Conservation (phyloP, 1,284 basidiomycete genomes). For the Ganoderma meredithae region DNA sequence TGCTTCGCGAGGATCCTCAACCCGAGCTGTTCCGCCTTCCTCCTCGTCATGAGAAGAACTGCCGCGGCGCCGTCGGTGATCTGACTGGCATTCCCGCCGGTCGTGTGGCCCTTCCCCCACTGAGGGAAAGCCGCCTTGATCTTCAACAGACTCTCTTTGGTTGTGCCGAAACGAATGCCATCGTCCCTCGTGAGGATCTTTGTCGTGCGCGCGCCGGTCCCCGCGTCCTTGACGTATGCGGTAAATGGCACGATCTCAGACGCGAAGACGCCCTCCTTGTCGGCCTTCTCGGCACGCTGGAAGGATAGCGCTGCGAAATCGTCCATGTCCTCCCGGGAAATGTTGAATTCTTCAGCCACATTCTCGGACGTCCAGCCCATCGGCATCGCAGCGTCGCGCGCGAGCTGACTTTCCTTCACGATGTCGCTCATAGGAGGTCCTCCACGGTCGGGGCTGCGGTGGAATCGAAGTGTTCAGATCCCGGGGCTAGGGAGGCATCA, state of each 20-base stretch:
- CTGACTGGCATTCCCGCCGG: conserved; percentile 90
- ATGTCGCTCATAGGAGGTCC: conserved; percentile 66
- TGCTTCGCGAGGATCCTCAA: conserved; percentile 81
- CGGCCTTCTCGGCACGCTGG: conserved; percentile 75
- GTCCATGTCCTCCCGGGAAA: conserved; percentile 88
- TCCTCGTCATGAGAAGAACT: conserved; percentile 86
- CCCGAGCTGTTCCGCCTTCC: conserved; percentile 83
- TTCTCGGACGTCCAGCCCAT: conserved; percentile 93
- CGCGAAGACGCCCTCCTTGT: conserved; percentile 73
- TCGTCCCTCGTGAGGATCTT: conserved; percentile 80
- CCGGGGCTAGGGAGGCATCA: not conserved
- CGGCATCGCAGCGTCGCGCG: conserved; percentile 49
- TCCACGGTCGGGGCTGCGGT: conserved; percentile 68
- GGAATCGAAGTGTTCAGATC: conserved; percentile 12
- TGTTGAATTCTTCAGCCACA: conserved; percentile 79
- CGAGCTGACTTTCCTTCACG: conserved; percentile 37
- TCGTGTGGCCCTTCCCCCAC: conserved; percentile 82
- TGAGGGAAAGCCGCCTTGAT: conserved; percentile 87
- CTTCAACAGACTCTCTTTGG: conserved; percentile 71
- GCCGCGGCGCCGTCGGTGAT: conserved; percentile 92
- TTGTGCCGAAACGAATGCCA: conserved; percentile 83
- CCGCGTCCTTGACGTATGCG: conserved; percentile 62
- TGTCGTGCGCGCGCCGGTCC: conserved; percentile 59
- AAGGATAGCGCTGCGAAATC: conserved; percentile 82
- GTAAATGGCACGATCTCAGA: conserved; percentile 86